These are phyloP conservation scores for Leccinum pseudoinsigne DNA, from an alignment of 1,284 basidiomycete species.

Conservation along the genomic window DNA sequence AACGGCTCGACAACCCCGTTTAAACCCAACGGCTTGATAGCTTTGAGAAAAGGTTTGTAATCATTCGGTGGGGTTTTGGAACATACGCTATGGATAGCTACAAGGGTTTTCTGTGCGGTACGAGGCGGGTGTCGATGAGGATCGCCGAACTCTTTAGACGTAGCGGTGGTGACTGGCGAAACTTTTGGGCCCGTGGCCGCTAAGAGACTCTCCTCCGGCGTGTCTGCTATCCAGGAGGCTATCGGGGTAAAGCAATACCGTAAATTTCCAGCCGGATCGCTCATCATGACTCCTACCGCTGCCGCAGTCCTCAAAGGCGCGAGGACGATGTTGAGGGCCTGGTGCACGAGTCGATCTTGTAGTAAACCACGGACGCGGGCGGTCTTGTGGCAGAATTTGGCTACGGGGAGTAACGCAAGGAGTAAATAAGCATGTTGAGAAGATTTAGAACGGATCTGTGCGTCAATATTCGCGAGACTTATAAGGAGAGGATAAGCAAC, in stretches of 20 bases:
- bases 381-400: neutral
- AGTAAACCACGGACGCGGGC: neutral
- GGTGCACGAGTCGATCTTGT: neutral
- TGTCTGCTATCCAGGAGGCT: constrained; percentile 8
- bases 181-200: neutral
- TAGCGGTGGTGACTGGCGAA: constrained; percentile 1
- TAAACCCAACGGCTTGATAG: neutral
- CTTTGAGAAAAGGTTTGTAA: constrained; percentile 4
- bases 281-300: neutral
- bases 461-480: neutral
- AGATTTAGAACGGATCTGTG: neutral
- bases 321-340: neutral
- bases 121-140: neutral
- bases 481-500: too few species aligned
- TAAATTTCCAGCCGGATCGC: neutral
- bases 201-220: constrained; percentile 3
- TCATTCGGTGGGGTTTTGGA: neutral
- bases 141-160: constrained; percentile 6
- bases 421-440: neutral
- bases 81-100: neutral
- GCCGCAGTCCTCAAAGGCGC: neutral
- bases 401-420: neutral
- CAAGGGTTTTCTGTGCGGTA: constrained; percentile 2
- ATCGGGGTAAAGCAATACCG: neutral
- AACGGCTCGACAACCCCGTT: constrained; percentile 11